Conservation (phyloP, 1,284 basidiomycete genomes). For the Clitocybe nebularis region DNA sequence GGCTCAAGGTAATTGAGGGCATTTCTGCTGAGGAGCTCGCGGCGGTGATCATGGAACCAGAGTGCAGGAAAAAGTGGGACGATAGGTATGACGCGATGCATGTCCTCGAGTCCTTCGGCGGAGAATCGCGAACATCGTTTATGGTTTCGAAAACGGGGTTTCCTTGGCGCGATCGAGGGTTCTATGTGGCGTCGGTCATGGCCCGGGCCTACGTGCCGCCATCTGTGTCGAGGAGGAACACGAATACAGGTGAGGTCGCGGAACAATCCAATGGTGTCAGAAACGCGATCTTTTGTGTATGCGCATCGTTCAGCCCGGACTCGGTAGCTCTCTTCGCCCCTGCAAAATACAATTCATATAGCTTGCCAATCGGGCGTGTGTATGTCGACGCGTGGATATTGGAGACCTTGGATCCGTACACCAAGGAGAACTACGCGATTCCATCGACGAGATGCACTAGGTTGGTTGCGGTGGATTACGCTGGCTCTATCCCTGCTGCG, state of each 20-base stretch:
- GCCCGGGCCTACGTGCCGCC: slow-evolving; percentile 53
- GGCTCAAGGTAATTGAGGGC: slow-evolving; percentile 91
- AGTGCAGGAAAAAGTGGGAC: slow-evolving; percentile 82
- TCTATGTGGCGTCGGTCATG: slow-evolving; percentile 75
- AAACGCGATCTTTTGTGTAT: slow-evolving; percentile 71
- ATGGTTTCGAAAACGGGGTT: slow-evolving; percentile 74
- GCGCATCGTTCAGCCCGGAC: slow-evolving; percentile 70
- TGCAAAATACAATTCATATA: slow-evolving; percentile 76
- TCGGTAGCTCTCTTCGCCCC: slow-evolving; percentile 54
- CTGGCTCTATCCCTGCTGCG: slow-evolving; percentile 81
- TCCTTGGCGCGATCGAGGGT: slow-evolving; percentile 88
- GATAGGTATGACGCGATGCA: slow-evolving; percentile 71
- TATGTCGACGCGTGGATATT: slow-evolving; percentile 95
- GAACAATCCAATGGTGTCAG: slow-evolving; percentile 35
- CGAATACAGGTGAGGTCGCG: slow-evolving; percentile 26
- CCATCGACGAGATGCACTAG: slow-evolving; percentile 92
- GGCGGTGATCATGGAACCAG: slow-evolving; percentile 65
- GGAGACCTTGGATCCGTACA: slow-evolving; percentile 96
- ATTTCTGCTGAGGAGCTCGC: slow-evolving; percentile 91
- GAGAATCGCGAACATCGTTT: slow-evolving; percentile 70
- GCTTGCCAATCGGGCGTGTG: slow-evolving; percentile 76
- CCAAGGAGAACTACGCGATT: slow-evolving; percentile 91
- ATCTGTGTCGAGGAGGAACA: slow-evolving; percentile 31
- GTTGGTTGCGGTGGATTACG: slow-evolving; percentile 86
- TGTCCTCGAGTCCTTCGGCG: slow-evolving; percentile 79